Evolutionary conservation across 768 basidiomycete species (phyloP).

Genomic region (Tricholomella constricta): DNA sequence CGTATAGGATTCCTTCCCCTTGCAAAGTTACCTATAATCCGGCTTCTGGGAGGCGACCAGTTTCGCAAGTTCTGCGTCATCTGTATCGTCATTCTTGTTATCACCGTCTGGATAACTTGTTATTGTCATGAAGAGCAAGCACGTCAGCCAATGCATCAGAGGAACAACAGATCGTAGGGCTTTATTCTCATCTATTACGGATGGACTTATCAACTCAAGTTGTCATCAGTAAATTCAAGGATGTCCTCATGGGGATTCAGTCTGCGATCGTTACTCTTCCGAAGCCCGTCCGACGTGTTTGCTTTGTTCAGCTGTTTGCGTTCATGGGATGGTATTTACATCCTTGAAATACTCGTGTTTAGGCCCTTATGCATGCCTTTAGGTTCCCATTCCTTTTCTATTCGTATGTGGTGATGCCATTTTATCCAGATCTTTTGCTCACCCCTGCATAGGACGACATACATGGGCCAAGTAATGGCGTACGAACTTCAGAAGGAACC

Average conservation of each 20-base stretch:
- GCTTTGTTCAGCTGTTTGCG: constrained; percentile 91
- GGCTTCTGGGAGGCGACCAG: constrained; percentile 85
- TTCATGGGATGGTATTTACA: constrained; percentile 89
- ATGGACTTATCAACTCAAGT: background rate
- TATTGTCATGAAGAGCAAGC: constrained; percentile 81
- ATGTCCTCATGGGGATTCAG: constrained; percentile 79
- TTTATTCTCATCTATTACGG: background rate
- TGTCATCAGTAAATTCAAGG: constrained; percentile 55
- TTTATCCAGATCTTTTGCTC: background rate
- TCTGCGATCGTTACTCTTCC: constrained; percentile 75
- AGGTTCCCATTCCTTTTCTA: constrained; percentile 98
- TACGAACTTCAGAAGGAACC: constrained; percentile 73
- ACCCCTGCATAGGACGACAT: constrained; percentile 68
- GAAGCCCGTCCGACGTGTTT: constrained; percentile 82
- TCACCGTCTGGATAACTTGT: constrained; percentile 89
- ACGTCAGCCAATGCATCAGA: constrained; percentile 44
- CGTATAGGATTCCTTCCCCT: constrained; percentile 84
- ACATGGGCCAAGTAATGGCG: constrained; percentile 94
- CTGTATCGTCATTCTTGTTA: constrained; percentile 73
- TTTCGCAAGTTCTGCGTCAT: constrained; percentile 96
- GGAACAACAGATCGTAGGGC: constrained; percentile 37
- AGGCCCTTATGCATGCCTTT: background rate
- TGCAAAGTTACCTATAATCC: constrained; percentile 71
- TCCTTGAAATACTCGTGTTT: background rate
- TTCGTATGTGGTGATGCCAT: constrained; percentile 49